Evolutionary conservation across 257 asterid genomes (phyloP), one percentile per base, ranked within the genome.

Genomic region (Dorcoceras hygrometricum): DNA sequence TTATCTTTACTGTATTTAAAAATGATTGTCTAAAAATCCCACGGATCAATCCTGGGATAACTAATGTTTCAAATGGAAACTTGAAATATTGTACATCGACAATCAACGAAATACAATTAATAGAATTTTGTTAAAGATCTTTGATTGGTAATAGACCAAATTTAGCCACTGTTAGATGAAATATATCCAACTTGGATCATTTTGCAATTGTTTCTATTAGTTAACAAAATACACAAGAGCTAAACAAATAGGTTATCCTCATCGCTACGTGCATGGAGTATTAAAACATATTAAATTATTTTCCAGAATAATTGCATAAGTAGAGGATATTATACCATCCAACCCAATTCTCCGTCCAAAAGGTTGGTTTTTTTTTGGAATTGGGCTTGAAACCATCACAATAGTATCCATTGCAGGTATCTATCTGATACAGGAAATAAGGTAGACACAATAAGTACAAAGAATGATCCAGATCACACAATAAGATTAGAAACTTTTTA

Each of bases 291-390:
- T 12, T 39, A 14, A 11, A 39, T 39, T 39, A 11, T 39, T 39
- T 39, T 39, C 50, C 50, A 39, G 50, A 39, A 39, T 39, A 14
- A 39, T 39, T 39, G 50, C n/a, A 39, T 11, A 3, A 39, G n/a
- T 39, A 39, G 71, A 65, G 75, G 31, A 36, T 34, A 66, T 10
- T 68, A 39, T 89, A 92, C 98, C 98, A 89, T 84, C 98, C 98
- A 82, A 83, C 86, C 98, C 98, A 92, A 74, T 89, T 86, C 81
- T 92, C 98, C 5, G 98, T 89, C 98, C 97, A 89, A 66, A 92
- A 3, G 31, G 24, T 70, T 4, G 97, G 98, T 82, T 89, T 89
- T 72, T 80, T 83, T 55, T 77, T 74, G 70, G 98, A 86, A 78
- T 87, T 92, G 55, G 98, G 97, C 81, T 74, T 81, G 85, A 80